Evolutionary conservation across 345 rosid genomes (phyloP).

Genomic region (Ricinus communis): DNA sequence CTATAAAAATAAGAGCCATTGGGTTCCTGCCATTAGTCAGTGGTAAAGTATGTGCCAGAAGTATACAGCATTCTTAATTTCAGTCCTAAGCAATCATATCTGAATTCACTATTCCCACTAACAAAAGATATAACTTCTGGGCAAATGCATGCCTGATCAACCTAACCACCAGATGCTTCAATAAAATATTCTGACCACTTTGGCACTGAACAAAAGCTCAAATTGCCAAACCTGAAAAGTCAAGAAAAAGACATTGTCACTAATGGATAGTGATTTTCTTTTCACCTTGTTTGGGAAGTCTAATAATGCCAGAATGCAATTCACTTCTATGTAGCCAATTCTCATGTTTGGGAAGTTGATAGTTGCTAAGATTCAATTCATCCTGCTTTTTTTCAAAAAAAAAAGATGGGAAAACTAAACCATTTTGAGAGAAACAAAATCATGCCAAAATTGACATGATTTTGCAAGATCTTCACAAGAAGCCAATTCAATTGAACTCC

Average conservation of each 20-base stretch:
- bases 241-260: not conserved
- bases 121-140: slow-evolving; percentile 11
- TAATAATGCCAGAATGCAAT: too few species aligned
- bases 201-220: slow-evolving; percentile 2
- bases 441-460: too few species aligned
- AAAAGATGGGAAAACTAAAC: too few species aligned
- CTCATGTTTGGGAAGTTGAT: too few species aligned
- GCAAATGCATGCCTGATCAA: slow-evolving; percentile 13
- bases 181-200: not conserved
- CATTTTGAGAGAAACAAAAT: not conserved
- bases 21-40: slow-evolving; percentile 25
- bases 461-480: too few species aligned
- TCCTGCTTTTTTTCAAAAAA: too few species aligned
- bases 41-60: slow-evolving; percentile 21
- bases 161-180: not conserved
- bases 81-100: slow-evolving; percentile 19
- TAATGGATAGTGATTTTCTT: too few species aligned
- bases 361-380: too few species aligned
- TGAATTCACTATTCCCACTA: slow-evolving; percentile 16
- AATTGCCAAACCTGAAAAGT: slow-evolving; percentile 6
- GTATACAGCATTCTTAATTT: slow-evolving; percentile 33
- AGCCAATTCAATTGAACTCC: too few species aligned
- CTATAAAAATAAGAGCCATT: slow-evolving; percentile 19
- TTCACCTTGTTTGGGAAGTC: too few species aligned
- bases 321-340: too few species aligned